Evolutionary conservation across 1,284 basidiomycete species (phyloP).

Genomic region (Cryptococcus sp.): DNA sequence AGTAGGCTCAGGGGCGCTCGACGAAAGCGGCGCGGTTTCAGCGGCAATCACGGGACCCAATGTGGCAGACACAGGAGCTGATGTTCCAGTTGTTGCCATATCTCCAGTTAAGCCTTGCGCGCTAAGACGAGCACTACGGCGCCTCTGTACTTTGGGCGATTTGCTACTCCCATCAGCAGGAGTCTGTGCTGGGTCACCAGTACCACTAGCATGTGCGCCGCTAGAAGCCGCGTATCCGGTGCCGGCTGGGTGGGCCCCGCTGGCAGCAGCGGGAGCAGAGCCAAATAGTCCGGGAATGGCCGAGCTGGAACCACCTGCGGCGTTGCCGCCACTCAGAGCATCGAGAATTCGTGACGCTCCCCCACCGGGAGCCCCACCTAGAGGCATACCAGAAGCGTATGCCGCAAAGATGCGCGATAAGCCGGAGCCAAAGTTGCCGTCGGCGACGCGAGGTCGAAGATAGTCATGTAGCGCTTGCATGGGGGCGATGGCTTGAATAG

Average conservation of each 20-base stretch:
- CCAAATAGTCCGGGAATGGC: background rate
- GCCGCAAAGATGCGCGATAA: conserved; percentile 89
- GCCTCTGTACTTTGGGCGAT: conserved; percentile 53
- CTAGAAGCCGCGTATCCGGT: conserved; percentile 21
- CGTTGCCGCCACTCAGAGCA: conserved; percentile 41
- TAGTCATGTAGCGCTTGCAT: conserved; percentile 95
- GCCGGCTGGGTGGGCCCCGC: conserved; percentile 16
- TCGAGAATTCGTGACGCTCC: conserved; percentile 60
- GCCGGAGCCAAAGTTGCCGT: conserved; percentile 61
- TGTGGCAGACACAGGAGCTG: conserved; percentile 40
- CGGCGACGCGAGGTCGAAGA: conserved; percentile 83
- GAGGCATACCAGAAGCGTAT: conserved; percentile 61
- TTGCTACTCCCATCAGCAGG: conserved; percentile 9
- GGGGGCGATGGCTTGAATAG: conserved; percentile 93
- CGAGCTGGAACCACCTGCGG: background rate
- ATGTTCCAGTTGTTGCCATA: conserved; percentile 35
- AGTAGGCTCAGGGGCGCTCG: conserved; percentile 23
- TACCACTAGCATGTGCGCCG: conserved; percentile 5
- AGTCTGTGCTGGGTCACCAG: background rate
- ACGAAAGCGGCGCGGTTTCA: conserved; percentile 14
- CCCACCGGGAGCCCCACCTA: conserved; percentile 19
- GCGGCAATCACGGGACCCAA: conserved; percentile 14
- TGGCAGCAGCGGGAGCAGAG: conserved; percentile 30
- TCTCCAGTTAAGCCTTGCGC: conserved; percentile 58
- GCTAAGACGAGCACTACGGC: conserved; percentile 79